phyloP scores from a whole-genome alignment of 305 asterid species.

The Plantago rigida region DNA sequence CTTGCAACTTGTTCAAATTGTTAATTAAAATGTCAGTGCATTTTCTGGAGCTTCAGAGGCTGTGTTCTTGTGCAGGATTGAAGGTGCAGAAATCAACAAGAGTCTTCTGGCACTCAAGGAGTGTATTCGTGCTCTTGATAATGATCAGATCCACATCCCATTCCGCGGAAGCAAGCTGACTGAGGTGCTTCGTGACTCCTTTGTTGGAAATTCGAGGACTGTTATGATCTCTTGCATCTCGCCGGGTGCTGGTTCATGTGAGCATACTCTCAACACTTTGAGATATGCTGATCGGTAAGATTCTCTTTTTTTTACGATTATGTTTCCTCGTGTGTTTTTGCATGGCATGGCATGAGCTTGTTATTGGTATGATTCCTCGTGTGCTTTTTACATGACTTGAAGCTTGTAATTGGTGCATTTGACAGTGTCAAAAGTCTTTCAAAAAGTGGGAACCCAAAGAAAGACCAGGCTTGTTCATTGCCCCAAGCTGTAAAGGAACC shows the following conservation, averaged over 20 bases:
- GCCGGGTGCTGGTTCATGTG: conserved; percentile 93
- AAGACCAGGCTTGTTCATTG: conserved; percentile 57
- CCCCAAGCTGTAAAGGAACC: conserved; percentile 53
- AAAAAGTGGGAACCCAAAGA: conserved; percentile 66
- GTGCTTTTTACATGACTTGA: conserved; percentile 10
- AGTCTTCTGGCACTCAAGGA: conserved; percentile 90
- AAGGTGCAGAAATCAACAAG: conserved; percentile 97
- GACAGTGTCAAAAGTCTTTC: conserved; percentile 97
- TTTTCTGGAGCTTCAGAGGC: conserved; percentile 21
- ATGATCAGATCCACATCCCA: conserved; percentile 93
- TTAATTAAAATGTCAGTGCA: background rate
- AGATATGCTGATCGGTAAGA: conserved; percentile 96
- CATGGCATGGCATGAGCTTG: conserved; percentile 9
- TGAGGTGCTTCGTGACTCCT: conserved; percentile 95
- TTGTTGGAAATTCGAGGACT: conserved; percentile 90
- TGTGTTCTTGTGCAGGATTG: conserved; percentile 52
- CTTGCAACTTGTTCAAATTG: too few species aligned
- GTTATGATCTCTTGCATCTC: conserved; percentile 97
- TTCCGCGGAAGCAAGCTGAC: conserved; percentile 99
- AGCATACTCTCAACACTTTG: conserved; percentile 92
- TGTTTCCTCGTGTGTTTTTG: conserved; percentile 2
- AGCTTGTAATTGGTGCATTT: conserved; percentile 15
- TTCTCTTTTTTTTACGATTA: conserved; percentile 2
- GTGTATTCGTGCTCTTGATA: conserved; percentile 93
- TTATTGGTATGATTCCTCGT: background rate